Base-by-base conservation (phyloP, 768 basidiomycete species). In the Suillus americanus region DNA sequence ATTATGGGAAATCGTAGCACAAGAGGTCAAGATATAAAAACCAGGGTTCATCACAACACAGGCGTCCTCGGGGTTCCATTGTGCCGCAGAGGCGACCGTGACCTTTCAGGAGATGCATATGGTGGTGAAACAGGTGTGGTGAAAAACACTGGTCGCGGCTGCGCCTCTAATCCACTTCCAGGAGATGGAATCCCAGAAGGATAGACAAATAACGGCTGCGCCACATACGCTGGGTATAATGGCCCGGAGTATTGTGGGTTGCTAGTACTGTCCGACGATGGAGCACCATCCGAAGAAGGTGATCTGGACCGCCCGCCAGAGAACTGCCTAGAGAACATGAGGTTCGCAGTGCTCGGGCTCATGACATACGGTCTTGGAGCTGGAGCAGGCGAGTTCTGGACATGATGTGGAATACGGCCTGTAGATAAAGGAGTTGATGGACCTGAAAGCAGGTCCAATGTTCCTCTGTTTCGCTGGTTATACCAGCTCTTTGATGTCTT, bases 381-480 rank as follows among this genome's bases (percentile, higher is more conserved):
- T 2, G 48, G 67, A 2, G 63, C 63, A 18, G 64, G 67, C 16
- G 37, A 40, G 55, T 30, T 35, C 33, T 35, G 62, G 13, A 57
- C 51, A 3, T 73, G 75, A 20, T 56, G 41, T 1, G 70, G 72
- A 9, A 74, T 62, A n/a, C 75, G 54, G 3, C 74, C 74, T 23
- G 74, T 70, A 48, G 71, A 74, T 48, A 75, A 77, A 2, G 74
- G 75, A 30, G 72, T 75, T 35, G 74, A 75, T 3, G 74, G 75
- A 2, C 75, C 75, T 8, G 75, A 76, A 5, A 77, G 66, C 38
- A 76, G 50, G 40, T 76, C 76, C 35, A 76, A 59, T 8, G 65
- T 67, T 30, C 66, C 69, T 23, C 68, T 74, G 18, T 75, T 66
- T 18, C 74, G 74, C 28, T 69, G 66, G 0, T 63, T 62, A n/a